phyloP scores from a whole-genome alignment of 2,329 filamentous ascomycete species.

The Colletotrichum phormii region DNA sequence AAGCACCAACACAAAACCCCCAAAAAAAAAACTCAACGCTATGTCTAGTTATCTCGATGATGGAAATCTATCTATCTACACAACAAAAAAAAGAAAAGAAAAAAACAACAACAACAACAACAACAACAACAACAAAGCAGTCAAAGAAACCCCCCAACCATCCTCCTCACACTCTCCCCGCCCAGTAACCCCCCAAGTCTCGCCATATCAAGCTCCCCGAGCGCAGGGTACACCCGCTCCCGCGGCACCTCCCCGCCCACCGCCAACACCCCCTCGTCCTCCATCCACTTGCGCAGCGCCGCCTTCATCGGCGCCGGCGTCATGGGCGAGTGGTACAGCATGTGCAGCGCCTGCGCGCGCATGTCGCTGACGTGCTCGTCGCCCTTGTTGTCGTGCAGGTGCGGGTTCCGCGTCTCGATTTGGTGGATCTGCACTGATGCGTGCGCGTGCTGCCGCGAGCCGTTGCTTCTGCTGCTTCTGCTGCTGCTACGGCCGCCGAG shows the following conservation, averaged over 20 bases:
- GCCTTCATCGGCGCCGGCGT: constrained; percentile 15
- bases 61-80: not conserved
- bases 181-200: not conserved
- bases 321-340: constrained; percentile 15
- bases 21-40: not conserved
- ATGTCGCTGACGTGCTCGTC: constrained; percentile 22
- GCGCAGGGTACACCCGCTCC: constrained; percentile 14
- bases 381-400: constrained; percentile 26
- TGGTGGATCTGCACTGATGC: constrained; percentile 6
- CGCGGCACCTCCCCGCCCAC: not conserved
- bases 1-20: not conserved
- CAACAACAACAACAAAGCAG: no score
- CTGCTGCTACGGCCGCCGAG: no score
- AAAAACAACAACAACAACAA: no score
- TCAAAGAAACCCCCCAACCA: not conserved
- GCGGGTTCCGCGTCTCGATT: constrained; percentile 21
- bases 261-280: not conserved
- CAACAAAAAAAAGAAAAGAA: not conserved
- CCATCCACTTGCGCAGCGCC: constrained; percentile 3
- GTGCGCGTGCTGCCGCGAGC: not conserved
- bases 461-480: not conserved
- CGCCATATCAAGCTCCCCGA: constrained; percentile 34
- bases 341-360: constrained; percentile 4
- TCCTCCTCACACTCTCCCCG: not conserved
- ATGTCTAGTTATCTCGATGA: not conserved